Evolutionary conservation across 2,329 filamentous ascomycete species (phyloP).

Genomic region (Alternaria rosae): DNA sequence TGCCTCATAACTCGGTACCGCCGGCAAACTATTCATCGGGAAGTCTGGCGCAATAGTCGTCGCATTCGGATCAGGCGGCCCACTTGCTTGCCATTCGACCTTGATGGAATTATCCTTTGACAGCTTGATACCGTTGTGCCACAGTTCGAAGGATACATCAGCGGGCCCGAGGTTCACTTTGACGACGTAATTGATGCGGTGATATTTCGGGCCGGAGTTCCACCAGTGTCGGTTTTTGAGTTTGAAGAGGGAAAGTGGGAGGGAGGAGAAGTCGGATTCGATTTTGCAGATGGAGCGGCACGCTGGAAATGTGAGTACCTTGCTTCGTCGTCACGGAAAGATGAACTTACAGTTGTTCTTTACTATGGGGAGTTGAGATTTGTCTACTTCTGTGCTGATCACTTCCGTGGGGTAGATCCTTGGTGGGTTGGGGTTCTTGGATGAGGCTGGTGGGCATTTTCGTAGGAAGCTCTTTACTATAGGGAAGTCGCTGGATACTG

Average conservation of each 20-base stretch:
- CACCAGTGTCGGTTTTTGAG: constrained; percentile 34
- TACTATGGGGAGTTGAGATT: constrained; percentile 17
- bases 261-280: constrained; percentile 25
- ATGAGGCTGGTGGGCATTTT: constrained; percentile 29
- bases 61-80: constrained; percentile 9
- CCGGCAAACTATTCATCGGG: constrained; percentile 9
- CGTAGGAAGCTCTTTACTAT: constrained; percentile 29
- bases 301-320: constrained; percentile 1
- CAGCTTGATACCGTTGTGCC: constrained; percentile 30
- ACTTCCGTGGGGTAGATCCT: constrained; percentile 35
- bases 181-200: constrained; percentile 26
- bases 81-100: constrained; percentile 28
- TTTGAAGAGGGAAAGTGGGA: constrained; percentile 25
- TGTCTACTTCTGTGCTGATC: constrained; percentile 26
- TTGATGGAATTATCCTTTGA: constrained; percentile 30
- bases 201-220: constrained; percentile 28
- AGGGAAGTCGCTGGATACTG: constrained; percentile 27
- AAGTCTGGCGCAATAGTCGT: constrained; percentile 2
- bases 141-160: constrained; percentile 31
- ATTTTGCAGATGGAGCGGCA: constrained; percentile 29
- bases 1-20: not conserved
- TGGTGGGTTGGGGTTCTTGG: constrained; percentile 14
- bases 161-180: constrained; percentile 30
- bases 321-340: not conserved
- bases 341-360: constrained; percentile 15